Percentiles rank a stretch among this genome's conserved stretches.
Evolutionary conservation across 2,329 filamentous ascomycete genomes (phyloP).

Genomic region (Alternaria sp.): DNA sequence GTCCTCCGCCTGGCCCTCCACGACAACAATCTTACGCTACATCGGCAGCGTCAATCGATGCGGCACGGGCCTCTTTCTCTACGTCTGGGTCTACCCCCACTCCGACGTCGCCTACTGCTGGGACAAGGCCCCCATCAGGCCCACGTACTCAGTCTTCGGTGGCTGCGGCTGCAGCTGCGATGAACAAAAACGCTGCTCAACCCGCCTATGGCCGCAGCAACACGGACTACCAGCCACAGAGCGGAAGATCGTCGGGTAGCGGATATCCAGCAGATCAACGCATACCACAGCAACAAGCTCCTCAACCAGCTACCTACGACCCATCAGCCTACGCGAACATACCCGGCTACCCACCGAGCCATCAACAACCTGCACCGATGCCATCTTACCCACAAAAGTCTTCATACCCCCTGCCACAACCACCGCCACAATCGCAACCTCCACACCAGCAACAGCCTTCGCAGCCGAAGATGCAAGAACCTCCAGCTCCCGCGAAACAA

Average conservation of each 20-base stretch:
- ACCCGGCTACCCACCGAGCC: constrained; percentile 45
- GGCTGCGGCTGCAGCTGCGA: constrained; percentile 59
- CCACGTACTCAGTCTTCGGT: constrained; percentile 60
- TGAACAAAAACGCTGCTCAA: constrained; percentile 52
- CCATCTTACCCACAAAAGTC: constrained; percentile 48
- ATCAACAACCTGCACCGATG: constrained; percentile 45
- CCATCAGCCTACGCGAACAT: constrained; percentile 74
- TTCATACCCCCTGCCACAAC: constrained; percentile 47
- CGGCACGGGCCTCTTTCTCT: constrained; percentile 58
- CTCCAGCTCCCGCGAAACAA: constrained; percentile 43
- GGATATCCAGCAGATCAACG: constrained; percentile 54
- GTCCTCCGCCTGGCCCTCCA: constrained; percentile 49
- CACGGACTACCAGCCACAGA: constrained; percentile 53
- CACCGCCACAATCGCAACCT: constrained; percentile 60
- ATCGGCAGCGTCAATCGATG: constrained; percentile 55
- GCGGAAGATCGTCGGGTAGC: constrained; percentile 44
- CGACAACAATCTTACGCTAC: constrained; percentile 54
- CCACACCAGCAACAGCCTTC: constrained; percentile 61
- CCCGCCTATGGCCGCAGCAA: constrained; percentile 57
- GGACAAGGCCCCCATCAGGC: constrained; percentile 56
- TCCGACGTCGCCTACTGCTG: constrained; percentile 59
- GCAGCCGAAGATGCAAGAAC: constrained; percentile 47
- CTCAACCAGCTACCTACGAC: constrained; percentile 72
- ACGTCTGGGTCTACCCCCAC: constrained; percentile 47
- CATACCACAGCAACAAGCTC: constrained; percentile 54